Evolutionary conservation across 2,329 filamentous ascomycete genomes (phyloP), one percentile per base, ranked within the genome.

Genomic region (Colletotrichum trifolii): DNA sequence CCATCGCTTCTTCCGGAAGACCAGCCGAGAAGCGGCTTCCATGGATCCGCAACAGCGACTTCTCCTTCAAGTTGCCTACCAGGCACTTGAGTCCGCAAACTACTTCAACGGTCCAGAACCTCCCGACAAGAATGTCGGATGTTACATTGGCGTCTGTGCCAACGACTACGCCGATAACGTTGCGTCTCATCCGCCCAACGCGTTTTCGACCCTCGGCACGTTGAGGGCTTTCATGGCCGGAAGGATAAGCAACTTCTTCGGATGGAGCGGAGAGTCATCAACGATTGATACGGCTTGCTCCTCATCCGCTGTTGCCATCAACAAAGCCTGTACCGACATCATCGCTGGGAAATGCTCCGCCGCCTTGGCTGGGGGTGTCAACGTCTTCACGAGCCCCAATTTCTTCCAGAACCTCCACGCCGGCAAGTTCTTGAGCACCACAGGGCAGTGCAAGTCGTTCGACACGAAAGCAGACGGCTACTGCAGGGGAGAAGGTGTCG

Each of bases 401-500:
- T 38, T 3, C 50, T 40, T 10, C 4, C 57, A 60, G 42, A 60
- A 60, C 25, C 68, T 74, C 9, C 67, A 69, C 6, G 68, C 42
- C 0, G 71, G 54, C 2, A 56, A 53, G 2, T 76, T 78, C 36
- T 63, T 75, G 2, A 76, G 72, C 58, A 67, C 70, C 2, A 74
- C 74, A 0, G 77, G 77, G 0, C 66, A 71, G 40, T 77, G 72
- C 48, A 77, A 77, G 59, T 69, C 76, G 0, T 79, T 77, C 46
- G 75, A 78, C 43, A 64, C 56, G 4, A 5, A 8, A 1, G 75
- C 72, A 3, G 77, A 83, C 63, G 85, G 85, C 0, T 87, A 87
- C 66, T 83, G 78, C 7, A 76, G 84, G 2, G 82, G 78, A 0
- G 85, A 87, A 53, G 85, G 81, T 0, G 71, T 77, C 3, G 81